Percentiles rank a stretch among this genome's conserved stretches.
These are phyloP conservation scores for Cucurbita ficifolia DNA, from an alignment of 306 rosid species.

Conservation along the genomic window DNA sequence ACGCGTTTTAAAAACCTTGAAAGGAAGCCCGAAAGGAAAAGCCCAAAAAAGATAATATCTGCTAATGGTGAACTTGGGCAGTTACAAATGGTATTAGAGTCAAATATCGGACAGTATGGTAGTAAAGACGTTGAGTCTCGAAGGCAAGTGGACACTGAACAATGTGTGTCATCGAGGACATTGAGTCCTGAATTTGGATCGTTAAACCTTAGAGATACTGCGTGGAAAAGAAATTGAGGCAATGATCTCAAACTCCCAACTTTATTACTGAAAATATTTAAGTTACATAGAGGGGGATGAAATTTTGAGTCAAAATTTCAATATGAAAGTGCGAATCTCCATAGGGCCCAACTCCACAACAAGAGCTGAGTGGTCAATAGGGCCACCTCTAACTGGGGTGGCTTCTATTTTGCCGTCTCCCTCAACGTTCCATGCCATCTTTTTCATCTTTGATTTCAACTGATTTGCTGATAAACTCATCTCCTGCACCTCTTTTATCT, in stretches of 20 bases:
- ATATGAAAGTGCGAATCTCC: conserved; percentile 63
- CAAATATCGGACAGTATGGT: too few species aligned
- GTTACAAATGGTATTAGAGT: too few species aligned
- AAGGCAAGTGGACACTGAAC: too few species aligned
- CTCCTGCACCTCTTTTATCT: conserved; percentile 50
- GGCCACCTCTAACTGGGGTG: conserved; percentile 30
- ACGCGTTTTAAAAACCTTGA: too few species aligned
- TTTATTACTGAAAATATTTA: background rate
- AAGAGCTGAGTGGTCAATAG: conserved; percentile 18
- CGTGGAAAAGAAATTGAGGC: too few species aligned
- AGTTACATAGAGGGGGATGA: background rate
- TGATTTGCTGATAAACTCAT: conserved; percentile 61
- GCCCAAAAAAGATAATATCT: too few species aligned
- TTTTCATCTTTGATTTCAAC: conserved; percentile 52
- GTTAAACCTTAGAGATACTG: too few species aligned
- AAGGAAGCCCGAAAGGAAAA: too few species aligned
- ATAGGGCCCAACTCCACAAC: conserved; percentile 70
- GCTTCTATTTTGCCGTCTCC: conserved; percentile 20
- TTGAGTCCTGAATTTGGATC: too few species aligned
- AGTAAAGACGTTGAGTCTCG: too few species aligned
- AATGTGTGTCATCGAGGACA: too few species aligned
- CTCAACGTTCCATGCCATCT: conserved; percentile 47
- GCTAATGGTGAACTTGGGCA: too few species aligned
- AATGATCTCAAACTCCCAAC: background rate
- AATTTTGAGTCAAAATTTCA: conserved; percentile 23